Base-by-base conservation (phyloP, 1,139 yeast genomes). In the Meyerozyma smithsonii region DNA sequence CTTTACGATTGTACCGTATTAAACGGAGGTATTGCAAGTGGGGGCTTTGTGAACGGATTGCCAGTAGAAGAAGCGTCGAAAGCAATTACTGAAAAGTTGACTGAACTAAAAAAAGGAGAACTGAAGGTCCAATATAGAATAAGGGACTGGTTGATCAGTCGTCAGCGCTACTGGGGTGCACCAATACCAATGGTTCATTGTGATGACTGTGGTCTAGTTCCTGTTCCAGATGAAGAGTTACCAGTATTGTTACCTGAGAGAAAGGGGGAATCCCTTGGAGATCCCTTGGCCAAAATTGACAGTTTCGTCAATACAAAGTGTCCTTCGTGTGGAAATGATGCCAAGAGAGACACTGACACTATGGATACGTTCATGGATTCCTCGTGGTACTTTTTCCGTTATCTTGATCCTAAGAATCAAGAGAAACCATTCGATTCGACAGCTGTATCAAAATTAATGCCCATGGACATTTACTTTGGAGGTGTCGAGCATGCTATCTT, bases 341-440 rank as follows among this genome's bases (percentile, higher is more conserved):
- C 97, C 0, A 80, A 73, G 41, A 75, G 98, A 48, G 98, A 92
- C 47, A 88, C 97, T 0, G 98, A 92, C 55, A 92, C 98, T 0
- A 92, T 92, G 98, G 98, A 92, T 55, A 92, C 98, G 0, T 92
- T 92, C 52, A 90, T 92, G 81, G 98, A 92, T 61, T 86, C 96
- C 10, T 88, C 97, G 1, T 92, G 98, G 98, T 92, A 92, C 59
- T 86, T 78, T 58, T 83, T 92, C 66, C 74, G 98, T 43, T 90
- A 79, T 53, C 63, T 83, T 10, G 98, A 92, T 56, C 68, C 95
- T 0, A 61, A 80, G 23, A 92, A 92, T 56, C 47, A 55, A 0
- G 38, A 53, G 0, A 47, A 49, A 35, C 83, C 88, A 1, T 86
- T 92, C 51, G 64, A 62, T 33, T 56, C 56, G 37, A 67, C 67